Percentiles rank a stretch among this genome's conserved stretches.
Evolutionary conservation across 768 basidiomycete genomes (phyloP).

Genomic region (Russula emetica): DNA sequence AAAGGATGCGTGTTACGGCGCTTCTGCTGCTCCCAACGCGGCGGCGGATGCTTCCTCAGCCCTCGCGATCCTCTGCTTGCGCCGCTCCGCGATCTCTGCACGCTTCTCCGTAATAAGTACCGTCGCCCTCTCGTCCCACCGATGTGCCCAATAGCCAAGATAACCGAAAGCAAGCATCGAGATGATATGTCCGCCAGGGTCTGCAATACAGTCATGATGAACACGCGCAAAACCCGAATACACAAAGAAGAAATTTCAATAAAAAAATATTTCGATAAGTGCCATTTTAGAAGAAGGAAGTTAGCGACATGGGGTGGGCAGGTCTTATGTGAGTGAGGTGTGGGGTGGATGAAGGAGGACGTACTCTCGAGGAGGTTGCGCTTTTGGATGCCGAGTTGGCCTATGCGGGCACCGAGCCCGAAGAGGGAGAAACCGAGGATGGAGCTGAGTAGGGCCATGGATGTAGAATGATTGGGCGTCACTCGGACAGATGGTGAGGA

Average conservation of each 20-base stretch:
- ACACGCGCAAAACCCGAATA: not conserved
- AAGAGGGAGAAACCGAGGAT: constrained; percentile 75
- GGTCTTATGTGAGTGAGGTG: too few relatives aligned
- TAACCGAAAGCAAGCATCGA: constrained; percentile 68
- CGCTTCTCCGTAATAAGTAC: constrained; percentile 63
- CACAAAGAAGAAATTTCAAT: not conserved
- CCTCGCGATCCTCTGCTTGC: constrained; percentile 37
- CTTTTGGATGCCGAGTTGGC: constrained; percentile 83
- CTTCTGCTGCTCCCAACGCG: constrained; percentile 13
- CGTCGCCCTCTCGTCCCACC: constrained; percentile 58
- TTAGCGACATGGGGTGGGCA: not conserved
- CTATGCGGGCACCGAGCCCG: constrained; percentile 78
- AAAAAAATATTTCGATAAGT: too few relatives aligned
- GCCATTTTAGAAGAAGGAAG: not conserved
- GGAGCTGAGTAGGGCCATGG: constrained; percentile 65
- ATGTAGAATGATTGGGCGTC: constrained; percentile 13
- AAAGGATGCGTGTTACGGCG: constrained; percentile 1
- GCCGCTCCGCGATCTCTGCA: constrained; percentile 50
- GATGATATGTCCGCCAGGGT: constrained; percentile 66
- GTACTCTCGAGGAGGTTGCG: constrained; percentile 75
- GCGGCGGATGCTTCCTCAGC: constrained; percentile 32
- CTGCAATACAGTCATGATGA: constrained; percentile 38
- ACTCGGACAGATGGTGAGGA: not conserved
- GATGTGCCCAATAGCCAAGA: constrained; percentile 70
- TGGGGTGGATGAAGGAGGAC: constrained; percentile 30